A percentile compares a stretch with the other conserved stretches of the same genome.
phyloP scores from a whole-genome alignment of 371 early-diverging fungal genomes.

The Rhizopus microsporus region DNA sequence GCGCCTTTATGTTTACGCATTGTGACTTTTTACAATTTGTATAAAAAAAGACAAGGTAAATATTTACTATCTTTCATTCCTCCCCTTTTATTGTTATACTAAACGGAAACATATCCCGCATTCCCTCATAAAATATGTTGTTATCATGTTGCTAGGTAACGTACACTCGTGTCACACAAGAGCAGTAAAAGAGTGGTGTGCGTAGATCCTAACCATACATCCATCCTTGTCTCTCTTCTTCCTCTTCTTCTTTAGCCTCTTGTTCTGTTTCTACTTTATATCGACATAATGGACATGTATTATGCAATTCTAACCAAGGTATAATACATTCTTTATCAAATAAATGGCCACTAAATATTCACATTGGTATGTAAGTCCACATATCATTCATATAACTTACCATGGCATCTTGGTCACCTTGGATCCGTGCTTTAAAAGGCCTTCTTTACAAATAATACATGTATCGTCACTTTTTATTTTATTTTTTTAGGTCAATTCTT shows the following conservation, averaged over 20 bases:
- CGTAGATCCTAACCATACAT: slow-evolving; percentile 59
- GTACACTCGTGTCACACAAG: no score
- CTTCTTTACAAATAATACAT: slow-evolving; percentile 56
- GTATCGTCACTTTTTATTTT: slow-evolving; percentile 39
- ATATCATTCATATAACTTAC: slow-evolving; percentile 22
- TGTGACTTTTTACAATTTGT: no score
- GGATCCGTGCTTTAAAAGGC: slow-evolving; percentile 24
- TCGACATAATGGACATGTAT: slow-evolving; percentile 67
- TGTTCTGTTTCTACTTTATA: slow-evolving; percentile 53
- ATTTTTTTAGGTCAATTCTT: neutral
- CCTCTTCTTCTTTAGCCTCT: slow-evolving; percentile 44
- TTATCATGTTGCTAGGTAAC: no score
- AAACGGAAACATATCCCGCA: no score
- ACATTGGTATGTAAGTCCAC: neutral
- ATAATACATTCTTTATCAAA: slow-evolving; percentile 62
- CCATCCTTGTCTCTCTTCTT: slow-evolving; percentile 46
- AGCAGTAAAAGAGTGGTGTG: neutral
- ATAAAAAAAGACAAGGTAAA: no score
- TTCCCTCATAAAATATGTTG: no score
- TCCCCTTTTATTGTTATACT: no score
- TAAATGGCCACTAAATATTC: slow-evolving; percentile 45
- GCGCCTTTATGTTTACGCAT: no score
- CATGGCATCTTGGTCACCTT: slow-evolving; percentile 53
- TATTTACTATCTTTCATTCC: no score
- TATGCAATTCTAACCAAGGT: slow-evolving; percentile 59